Evolutionary conservation across 139 green algal genomes (phyloP), one percentile per base, ranked within the genome.

Genomic region (Klebsormidium nitens): DNA sequence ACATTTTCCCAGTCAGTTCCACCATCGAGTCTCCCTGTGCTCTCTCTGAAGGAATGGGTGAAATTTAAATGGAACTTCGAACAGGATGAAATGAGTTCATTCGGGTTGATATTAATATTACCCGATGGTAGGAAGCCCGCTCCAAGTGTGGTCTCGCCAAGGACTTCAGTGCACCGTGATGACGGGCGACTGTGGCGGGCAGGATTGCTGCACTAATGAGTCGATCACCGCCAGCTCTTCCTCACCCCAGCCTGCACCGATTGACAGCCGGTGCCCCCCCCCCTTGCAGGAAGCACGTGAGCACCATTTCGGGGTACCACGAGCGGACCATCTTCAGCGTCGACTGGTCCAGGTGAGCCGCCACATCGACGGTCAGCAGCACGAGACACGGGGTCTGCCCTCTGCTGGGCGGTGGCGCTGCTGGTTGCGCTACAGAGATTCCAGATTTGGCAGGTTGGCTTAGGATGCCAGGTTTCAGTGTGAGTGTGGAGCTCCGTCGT

Each of bases 301-400:
- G 38, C 2, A 88, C 79, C 0, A 38, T 94, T 1, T 71, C 65
- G 14, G 91, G 91, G 19, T 84, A 86, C 55, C 87, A 96, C 66
- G 55, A 47, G 0, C 81, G 91, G n/a, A 82, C 86, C 2, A 82
- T 96, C 19, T 96, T 86, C 58, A 84, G 64, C 5, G 74, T 93
- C 3, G 85, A 93, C 71, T 95, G 88, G 89, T 82, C 0, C 4
- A 26, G 0, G 42, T 42, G 0, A 84, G 82, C 0, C 52, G 26
- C 14, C 46, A 31, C 46, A 23, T 55, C n/a, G n/a, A n/a, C n/a
- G n/a, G n/a, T n/a, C n/a, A n/a, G n/a, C n/a, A n/a, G n/a, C n/a
- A n/a, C n/a, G n/a, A n/a, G n/a, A n/a, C n/a, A n/a, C n/a, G n/a
- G n/a, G n/a, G n/a, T n/a, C n/a, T n/a, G n/a, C n/a, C n/a, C n/a